These are phyloP conservation scores for Hymenoscyphus infarciens DNA, from an alignment of 2,329 filamentous ascomycete species.

Conservation along the genomic window DNA sequence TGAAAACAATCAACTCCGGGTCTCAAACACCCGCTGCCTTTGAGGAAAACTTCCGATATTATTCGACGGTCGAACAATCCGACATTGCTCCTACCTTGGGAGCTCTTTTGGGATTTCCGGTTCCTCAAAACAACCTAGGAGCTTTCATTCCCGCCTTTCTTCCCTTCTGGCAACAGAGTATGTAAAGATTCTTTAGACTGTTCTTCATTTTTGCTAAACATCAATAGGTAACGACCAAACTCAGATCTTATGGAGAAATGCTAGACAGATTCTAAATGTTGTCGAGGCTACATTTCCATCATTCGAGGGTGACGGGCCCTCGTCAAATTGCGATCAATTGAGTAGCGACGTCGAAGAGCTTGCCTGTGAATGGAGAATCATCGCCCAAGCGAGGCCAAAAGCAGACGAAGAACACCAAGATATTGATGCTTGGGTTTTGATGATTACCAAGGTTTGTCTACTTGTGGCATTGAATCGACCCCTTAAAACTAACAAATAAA, in stretches of 20 bases:
- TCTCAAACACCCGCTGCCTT: slow-evolving; percentile 53
- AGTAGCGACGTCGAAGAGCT: slow-evolving; percentile 48
- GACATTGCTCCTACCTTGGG: slow-evolving; percentile 89
- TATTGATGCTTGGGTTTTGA: slow-evolving; percentile 41
- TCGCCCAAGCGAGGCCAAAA: slow-evolving; percentile 31
- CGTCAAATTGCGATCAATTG: slow-evolving; percentile 23
- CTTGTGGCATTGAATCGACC: background rate
- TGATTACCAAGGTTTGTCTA: slow-evolving; percentile 42
- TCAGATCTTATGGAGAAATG: slow-evolving; percentile 73
- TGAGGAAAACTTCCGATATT: slow-evolving; percentile 75
- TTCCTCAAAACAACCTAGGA: slow-evolving; percentile 86
- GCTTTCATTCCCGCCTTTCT: slow-evolving; percentile 79
- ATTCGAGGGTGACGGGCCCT: slow-evolving; percentile 39
- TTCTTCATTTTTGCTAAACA: slow-evolving; percentile 12
- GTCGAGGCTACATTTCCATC: slow-evolving; percentile 68
- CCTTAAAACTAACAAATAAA: slow-evolving; percentile 19
- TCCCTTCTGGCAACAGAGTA: slow-evolving; percentile 68
- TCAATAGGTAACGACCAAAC: slow-evolving; percentile 49
- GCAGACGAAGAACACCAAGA: slow-evolving; percentile 27
- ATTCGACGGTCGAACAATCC: slow-evolving; percentile 83
- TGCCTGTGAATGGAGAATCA: slow-evolving; percentile 64
- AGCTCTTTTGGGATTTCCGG: slow-evolving; percentile 79
- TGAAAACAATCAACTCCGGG: slow-evolving; percentile 52
- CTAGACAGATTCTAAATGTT: slow-evolving; percentile 73
- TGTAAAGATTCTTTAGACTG: slow-evolving; percentile 20